Percentiles rank a stretch among this genome's conserved stretches.
Evolutionary conservation across 768 basidiomycete species (phyloP).

Genomic region (Boletales sp.): DNA sequence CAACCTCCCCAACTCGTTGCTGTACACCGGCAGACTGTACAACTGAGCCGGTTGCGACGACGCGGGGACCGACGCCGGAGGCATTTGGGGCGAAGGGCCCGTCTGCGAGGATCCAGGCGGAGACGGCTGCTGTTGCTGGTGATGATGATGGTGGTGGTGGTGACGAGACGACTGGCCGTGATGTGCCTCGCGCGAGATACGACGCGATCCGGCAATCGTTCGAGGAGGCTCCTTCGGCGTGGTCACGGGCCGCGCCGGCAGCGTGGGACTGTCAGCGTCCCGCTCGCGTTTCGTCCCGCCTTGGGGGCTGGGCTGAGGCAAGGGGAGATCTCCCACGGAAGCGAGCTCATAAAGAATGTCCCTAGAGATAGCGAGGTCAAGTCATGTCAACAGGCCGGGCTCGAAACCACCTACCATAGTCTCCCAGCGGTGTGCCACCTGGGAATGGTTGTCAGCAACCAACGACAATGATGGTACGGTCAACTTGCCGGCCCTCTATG

Average conservation of each 20-base stretch:
- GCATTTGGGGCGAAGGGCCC: too few relatives aligned
- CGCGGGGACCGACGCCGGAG: background rate
- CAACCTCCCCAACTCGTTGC: conserved; percentile 53
- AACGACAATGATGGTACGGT: background rate
- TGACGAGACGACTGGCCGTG: background rate
- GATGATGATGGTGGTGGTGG: conserved; percentile 10
- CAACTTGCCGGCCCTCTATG: conserved; percentile 34
- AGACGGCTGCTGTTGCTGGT: background rate
- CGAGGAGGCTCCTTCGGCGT: conserved; percentile 18
- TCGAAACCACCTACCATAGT: conserved; percentile 38
- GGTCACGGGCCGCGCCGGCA: conserved; percentile 4
- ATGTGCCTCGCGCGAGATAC: conserved; percentile 25
- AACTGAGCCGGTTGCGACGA: conserved; percentile 11
- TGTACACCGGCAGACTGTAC: conserved; percentile 50
- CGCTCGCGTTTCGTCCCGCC: conserved; percentile 61
- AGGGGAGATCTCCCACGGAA: conserved; percentile 64
- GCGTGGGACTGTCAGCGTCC: conserved; percentile 47
- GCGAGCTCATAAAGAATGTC: conserved; percentile 72
- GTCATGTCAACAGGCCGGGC: too few relatives aligned
- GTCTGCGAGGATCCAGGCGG: too few relatives aligned
- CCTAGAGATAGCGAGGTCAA: conserved; percentile 34
- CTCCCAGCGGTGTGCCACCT: conserved; percentile 50
- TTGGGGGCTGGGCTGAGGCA: conserved; percentile 53
- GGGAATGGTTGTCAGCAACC: background rate
- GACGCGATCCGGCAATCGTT: conserved; percentile 33